These are phyloP conservation scores for Hygrocybe coccinea DNA, from an alignment of 768 basidiomycete species.

Conservation along the genomic window DNA sequence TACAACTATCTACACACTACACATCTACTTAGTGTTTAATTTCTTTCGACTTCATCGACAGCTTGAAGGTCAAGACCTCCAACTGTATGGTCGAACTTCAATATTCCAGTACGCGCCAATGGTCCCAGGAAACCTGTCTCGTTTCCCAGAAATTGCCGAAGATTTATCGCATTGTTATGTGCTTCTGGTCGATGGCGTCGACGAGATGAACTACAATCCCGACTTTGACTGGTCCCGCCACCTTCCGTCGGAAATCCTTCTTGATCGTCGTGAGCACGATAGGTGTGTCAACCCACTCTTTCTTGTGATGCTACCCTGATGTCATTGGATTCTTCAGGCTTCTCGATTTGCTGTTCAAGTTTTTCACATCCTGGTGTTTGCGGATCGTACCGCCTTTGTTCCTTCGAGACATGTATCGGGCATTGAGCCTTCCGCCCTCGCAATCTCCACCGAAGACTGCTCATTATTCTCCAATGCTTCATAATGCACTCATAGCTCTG, in stretches of 20 bases:
- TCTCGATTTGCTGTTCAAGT: conserved; percentile 45
- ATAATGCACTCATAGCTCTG: conserved; percentile 56
- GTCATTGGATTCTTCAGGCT: conserved; percentile 25
- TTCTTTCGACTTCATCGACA: conserved; percentile 11
- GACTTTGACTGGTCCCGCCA: conserved; percentile 49
- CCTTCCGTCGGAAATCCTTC: conserved; percentile 38
- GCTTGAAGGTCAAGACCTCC: conserved; percentile 39
- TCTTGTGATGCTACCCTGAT: neutral
- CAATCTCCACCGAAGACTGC: conserved; percentile 41
- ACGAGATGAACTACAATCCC: conserved; percentile 37
- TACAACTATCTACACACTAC: neutral
- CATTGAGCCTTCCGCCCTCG: conserved; percentile 34
- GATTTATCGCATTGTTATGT: conserved; percentile 38
- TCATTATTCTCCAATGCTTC: conserved; percentile 70
- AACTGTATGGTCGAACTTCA: conserved; percentile 40
- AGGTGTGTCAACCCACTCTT: conserved; percentile 24
- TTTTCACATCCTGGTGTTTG: conserved; percentile 47
- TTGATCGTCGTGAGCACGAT: conserved; percentile 43
- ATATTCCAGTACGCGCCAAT: conserved; percentile 38
- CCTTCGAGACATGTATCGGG: conserved; percentile 44
- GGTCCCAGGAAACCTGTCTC: conserved; percentile 22
- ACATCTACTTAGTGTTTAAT: neutral
- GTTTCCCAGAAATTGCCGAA: conserved; percentile 37
- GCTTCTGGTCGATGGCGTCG: conserved; percentile 38
- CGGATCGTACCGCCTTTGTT: conserved; percentile 47